Evolutionary conservation across 2,329 filamentous ascomycete species (phyloP).

Genomic region (Ophiosphaerella korrae): DNA sequence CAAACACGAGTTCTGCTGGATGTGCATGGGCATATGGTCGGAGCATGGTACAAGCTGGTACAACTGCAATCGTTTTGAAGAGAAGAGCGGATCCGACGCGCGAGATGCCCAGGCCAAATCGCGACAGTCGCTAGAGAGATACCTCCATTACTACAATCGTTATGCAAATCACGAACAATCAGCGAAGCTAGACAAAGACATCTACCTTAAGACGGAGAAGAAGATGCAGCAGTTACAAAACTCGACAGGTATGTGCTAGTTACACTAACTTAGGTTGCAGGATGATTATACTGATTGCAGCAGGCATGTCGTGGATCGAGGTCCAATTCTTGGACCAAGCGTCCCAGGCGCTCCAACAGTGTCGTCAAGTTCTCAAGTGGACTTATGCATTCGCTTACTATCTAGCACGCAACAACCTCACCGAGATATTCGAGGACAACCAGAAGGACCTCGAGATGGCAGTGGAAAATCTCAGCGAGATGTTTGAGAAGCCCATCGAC

Average conservation of each 20-base stretch:
- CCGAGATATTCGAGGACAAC: constrained; percentile 97
- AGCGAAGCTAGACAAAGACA: constrained; percentile 93
- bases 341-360: constrained; percentile 91
- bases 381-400: constrained; percentile 99
- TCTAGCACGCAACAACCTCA: constrained; percentile 91
- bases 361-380: constrained; percentile 98
- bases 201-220: constrained; percentile 95
- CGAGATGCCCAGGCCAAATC: constrained; percentile 91
- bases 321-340: constrained; percentile 95
- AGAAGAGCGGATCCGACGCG: constrained; percentile 90
- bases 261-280: background rate
- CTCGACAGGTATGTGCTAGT: constrained; percentile 72
- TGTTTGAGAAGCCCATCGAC: constrained; percentile 96
- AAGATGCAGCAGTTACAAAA: constrained; percentile 98
- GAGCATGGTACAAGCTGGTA: constrained; percentile 99
- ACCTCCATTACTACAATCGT: constrained; percentile 97
- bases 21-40: constrained; percentile 99
- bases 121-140: constrained; percentile 89
- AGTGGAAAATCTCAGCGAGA: constrained; percentile 94
- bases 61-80: constrained; percentile 96
- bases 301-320: constrained; percentile 91
- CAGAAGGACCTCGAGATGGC: constrained; percentile 98
- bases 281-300: background rate
- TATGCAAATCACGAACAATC: constrained; percentile 99
- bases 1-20: constrained; percentile 98